phyloP scores from a whole-genome alignment of 2,329 filamentous ascomycete species.

The Fonsecaea multimorphosa region DNA sequence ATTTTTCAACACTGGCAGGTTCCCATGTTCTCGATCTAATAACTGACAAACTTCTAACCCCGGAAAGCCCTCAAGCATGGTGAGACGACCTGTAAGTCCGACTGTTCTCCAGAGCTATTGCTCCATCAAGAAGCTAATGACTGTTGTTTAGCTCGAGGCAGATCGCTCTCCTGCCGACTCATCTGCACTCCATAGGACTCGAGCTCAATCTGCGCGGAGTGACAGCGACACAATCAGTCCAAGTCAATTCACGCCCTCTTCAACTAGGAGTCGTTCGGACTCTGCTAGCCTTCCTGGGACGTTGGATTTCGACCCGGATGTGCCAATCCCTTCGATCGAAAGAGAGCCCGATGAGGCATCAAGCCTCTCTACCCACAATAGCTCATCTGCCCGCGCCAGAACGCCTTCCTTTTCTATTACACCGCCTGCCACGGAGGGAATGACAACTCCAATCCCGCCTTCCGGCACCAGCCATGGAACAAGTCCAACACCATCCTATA shows the following conservation, averaged over 20 bases:
- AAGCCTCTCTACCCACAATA: background rate
- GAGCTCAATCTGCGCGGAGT: background rate
- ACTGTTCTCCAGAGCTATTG: background rate
- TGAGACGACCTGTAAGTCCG: background rate
- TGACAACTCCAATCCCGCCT: background rate
- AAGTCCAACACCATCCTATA: background rate
- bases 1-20: background rate
- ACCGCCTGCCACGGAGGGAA: conserved; percentile 1
- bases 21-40: background rate
- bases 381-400: background rate
- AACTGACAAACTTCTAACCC: background rate
- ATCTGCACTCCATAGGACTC: background rate
- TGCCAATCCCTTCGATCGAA: background rate
- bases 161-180: background rate
- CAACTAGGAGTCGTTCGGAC: background rate
- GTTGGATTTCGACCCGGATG: background rate
- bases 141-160: background rate
- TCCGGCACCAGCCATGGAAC: background rate
- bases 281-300: background rate
- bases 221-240: background rate
- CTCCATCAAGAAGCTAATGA: background rate
- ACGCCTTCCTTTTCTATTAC: conserved; percentile 16
- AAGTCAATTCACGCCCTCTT: background rate
- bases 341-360: background rate
- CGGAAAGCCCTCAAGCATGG: background rate